Evolutionary conservation across 768 basidiomycete species (phyloP).

Genomic region (Leccinum incarnatum): DNA sequence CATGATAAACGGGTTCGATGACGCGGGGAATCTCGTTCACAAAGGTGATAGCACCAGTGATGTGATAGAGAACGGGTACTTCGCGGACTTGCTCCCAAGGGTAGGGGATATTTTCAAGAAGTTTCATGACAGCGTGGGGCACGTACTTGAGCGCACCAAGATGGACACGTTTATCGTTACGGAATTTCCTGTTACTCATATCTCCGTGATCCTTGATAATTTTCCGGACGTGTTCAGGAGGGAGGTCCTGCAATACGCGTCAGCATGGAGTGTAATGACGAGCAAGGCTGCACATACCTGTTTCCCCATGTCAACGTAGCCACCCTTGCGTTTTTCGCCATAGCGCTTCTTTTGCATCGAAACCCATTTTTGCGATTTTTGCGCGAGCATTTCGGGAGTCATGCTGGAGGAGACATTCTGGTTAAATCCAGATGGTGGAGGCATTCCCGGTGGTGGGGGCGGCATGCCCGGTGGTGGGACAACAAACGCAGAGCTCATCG

Average conservation of each 20-base stretch:
- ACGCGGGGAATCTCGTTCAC: constrained; percentile 98
- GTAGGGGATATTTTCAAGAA: constrained; percentile 96
- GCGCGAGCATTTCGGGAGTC: constrained; percentile 69
- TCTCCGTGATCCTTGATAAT: constrained; percentile 99
- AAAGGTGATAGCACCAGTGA: constrained; percentile 99
- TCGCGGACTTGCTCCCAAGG: constrained; percentile 99
- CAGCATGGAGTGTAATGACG: background rate
- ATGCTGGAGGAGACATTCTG: constrained; percentile 43
- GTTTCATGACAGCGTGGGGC: constrained; percentile 98
- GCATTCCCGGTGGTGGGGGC: constrained; percentile 41
- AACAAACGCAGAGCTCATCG: constrained; percentile 32
- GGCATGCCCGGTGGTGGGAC: constrained; percentile 45
- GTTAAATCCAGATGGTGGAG: constrained; percentile 32
- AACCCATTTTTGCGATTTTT: constrained; percentile 96
- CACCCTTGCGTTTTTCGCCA: constrained; percentile 86
- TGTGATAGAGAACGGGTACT: constrained; percentile 97
- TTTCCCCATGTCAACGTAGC: constrained; percentile 90
- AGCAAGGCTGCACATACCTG: constrained; percentile 52
- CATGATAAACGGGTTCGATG: constrained; percentile 97
- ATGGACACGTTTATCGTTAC: constrained; percentile 99
- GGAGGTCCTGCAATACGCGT: constrained; percentile 64
- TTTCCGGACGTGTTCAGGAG: constrained; percentile 97
- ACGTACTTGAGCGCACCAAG: constrained; percentile 98
- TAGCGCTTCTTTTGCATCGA: constrained; percentile 92
- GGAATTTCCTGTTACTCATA: constrained; percentile 99